Evolutionary conservation across 805 yeast species (phyloP).

Genomic region (Saturnispora sekii): DNA sequence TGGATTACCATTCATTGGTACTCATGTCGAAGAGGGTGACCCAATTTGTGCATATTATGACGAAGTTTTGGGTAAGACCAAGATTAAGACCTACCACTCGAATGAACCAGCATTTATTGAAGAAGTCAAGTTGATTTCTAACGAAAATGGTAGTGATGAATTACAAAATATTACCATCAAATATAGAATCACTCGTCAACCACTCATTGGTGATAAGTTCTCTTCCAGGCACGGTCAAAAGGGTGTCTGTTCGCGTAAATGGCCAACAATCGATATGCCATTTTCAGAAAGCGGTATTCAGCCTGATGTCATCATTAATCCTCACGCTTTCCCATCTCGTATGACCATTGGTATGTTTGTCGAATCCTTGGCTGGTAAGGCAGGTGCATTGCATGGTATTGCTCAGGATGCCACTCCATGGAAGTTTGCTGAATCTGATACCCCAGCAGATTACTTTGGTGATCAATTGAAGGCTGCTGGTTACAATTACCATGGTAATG

Average conservation of each 20-base stretch:
- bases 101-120: constrained; percentile 92
- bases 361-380: constrained; percentile 96
- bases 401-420: constrained; percentile 98
- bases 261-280: constrained; percentile 97
- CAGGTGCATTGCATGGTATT: constrained; percentile 95
- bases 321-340: constrained; percentile 99
- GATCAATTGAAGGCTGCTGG: constrained; percentile 84
- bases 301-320: constrained; percentile 96
- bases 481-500: constrained; percentile 96
- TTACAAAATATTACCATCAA: constrained; percentile 81
- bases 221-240: constrained; percentile 97
- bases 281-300: constrained; percentile 93
- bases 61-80: constrained; percentile 83
- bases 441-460: constrained; percentile 97
- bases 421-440: constrained; percentile 82
- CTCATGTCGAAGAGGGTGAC: constrained; percentile 86
- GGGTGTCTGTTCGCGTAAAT: constrained; percentile 96
- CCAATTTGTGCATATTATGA: constrained; percentile 91
- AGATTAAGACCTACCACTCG: constrained; percentile 86
- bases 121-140: constrained; percentile 87
- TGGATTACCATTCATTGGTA: constrained; percentile 88
- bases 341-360: constrained; percentile 99
- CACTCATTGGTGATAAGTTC: constrained; percentile 94
- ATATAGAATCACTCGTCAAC: constrained; percentile 82
- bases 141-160: constrained; percentile 68